Base-by-base conservation (phyloP, 345 rosid genomes). In the Gynandropsis gynandra region DNA sequence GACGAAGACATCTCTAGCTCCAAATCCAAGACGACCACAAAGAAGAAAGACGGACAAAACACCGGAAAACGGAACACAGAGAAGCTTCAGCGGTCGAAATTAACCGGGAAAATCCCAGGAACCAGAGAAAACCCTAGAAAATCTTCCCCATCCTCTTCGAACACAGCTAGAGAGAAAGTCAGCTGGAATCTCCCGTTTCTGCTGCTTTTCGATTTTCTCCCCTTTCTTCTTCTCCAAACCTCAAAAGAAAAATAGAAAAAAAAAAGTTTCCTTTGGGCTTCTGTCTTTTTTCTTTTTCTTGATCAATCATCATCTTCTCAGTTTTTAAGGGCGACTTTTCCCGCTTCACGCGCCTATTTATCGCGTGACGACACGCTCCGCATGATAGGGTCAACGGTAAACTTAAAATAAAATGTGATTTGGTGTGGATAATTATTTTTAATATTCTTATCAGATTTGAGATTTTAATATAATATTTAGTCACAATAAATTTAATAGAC, bases 1-100 rank as follows among this genome's bases (percentile, higher is more conserved):
- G 79, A 78, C 16, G 76, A 63, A 12, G 79, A 42, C 67, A 76
- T 66, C 51, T 7, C 41, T 64, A 50, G 29, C 58, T 35, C 42
- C 24, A 52, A 37, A 37, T 37, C 15, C 14, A 32, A 31, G 15
- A 42, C 15, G n/a, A 37, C 3, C 41, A 37, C n/a, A 37, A 37
- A 37, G 11, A 10, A 13, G 15, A 37, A 3, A 3, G 15, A 37
- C 3, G 41, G 3, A 37, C 15, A 37, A 13, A 10, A 2, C 15
- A 37, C 15, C 41, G 41, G 15, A 13, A 37, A 37, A 37, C 11
- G 3, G 11, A 10, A n/a, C 4, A 10, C 11, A 10, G 41, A 37
- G 8, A 10, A 10, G 3, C 41, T 37, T 13, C n/a, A n/a, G n/a
- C n/a, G n/a, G 9, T 21, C 16, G 1, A 15, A 16, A 1, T 43